phyloP scores from a whole-genome alignment of 192 early-diverging fungal genomes.

The Spinellus fusiger region DNA sequence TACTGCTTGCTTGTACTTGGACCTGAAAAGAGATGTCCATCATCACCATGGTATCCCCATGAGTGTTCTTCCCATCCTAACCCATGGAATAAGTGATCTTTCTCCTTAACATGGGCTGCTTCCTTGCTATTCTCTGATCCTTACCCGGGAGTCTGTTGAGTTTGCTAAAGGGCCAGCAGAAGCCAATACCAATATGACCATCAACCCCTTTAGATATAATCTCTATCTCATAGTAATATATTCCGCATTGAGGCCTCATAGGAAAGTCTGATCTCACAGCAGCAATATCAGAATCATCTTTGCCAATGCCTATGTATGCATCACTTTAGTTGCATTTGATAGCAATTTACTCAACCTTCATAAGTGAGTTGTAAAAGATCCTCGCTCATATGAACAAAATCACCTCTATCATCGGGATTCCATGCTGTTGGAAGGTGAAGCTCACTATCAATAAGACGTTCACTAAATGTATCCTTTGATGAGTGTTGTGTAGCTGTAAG shows the following conservation, averaged over 20 bases:
- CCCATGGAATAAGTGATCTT: too few relatives aligned
- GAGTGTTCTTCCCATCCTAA: conserved; percentile 83
- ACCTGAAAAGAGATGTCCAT: conserved; percentile 81
- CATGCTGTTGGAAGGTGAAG: conserved; percentile 49
- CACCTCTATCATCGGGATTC: conserved; percentile 54
- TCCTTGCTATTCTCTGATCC: neutral
- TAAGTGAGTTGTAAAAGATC: conserved; percentile 41
- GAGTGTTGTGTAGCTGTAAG: neutral
- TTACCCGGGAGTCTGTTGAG: conserved; percentile 78
- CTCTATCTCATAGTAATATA: conserved; percentile 90
- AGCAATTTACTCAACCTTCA: conserved; percentile 29
- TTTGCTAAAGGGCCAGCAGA: conserved; percentile 48
- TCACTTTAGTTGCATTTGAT: neutral
- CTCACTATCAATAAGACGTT: conserved; percentile 7
- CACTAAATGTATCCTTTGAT: neutral
- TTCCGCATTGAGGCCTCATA: conserved; percentile 79
- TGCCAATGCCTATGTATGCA: conserved; percentile 17
- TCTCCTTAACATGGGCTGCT: neutral
- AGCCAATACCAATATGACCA: conserved; percentile 94
- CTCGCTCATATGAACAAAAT: conserved; percentile 37
- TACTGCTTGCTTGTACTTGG: conserved; percentile 71
- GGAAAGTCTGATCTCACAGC: conserved; percentile 72
- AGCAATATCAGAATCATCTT: conserved; percentile 73
- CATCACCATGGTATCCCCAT: conserved; percentile 98
- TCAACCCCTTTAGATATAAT: conserved; percentile 83